Evolutionary conservation across 1,284 basidiomycete species (phyloP).

Genomic region (Fomitopsis palustris): DNA sequence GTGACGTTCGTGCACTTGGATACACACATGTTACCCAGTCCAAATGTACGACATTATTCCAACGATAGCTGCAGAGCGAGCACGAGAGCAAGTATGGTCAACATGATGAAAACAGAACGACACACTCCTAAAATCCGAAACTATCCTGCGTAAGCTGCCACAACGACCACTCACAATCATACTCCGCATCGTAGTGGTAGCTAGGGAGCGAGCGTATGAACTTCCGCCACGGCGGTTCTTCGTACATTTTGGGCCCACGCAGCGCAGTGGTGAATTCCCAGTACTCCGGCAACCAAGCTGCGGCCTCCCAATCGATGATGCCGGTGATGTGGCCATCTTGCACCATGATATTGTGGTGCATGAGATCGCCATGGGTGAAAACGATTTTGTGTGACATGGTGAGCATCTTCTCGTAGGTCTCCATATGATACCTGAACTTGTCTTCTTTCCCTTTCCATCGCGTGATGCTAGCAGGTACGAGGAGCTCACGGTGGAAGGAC

Average conservation of each 20-base stretch:
- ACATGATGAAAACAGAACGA: constrained; percentile 6
- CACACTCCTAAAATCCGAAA: too few relatives aligned
- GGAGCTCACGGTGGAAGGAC: constrained; percentile 7
- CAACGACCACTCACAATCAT: neutral
- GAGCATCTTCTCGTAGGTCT: constrained; percentile 3
- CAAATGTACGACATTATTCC: too few relatives aligned
- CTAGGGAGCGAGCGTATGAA: neutral
- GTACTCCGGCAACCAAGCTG: constrained; percentile 6
- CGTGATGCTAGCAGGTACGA: neutral
- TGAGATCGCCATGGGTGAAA: constrained; percentile 11
- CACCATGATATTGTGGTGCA: constrained; percentile 5
- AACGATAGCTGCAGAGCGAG: too few relatives aligned
- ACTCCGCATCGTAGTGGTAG: neutral
- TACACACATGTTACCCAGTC: too few relatives aligned
- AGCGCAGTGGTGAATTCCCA: neutral
- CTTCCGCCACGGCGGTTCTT: neutral
- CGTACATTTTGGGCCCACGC: neutral
- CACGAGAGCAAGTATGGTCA: too few relatives aligned
- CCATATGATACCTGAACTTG: neutral
- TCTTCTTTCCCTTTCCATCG: neutral
- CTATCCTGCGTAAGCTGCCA: neutral
- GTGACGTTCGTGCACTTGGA: too few relatives aligned
- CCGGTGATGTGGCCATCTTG: constrained; percentile 5
- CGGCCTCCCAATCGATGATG: constrained; percentile 7
- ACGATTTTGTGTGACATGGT: constrained; percentile 10